Evolutionary conservation across 768 basidiomycete genomes (phyloP), one percentile per base, ranked within the genome.

Genomic region (Pulveroboletus sp.): DNA sequence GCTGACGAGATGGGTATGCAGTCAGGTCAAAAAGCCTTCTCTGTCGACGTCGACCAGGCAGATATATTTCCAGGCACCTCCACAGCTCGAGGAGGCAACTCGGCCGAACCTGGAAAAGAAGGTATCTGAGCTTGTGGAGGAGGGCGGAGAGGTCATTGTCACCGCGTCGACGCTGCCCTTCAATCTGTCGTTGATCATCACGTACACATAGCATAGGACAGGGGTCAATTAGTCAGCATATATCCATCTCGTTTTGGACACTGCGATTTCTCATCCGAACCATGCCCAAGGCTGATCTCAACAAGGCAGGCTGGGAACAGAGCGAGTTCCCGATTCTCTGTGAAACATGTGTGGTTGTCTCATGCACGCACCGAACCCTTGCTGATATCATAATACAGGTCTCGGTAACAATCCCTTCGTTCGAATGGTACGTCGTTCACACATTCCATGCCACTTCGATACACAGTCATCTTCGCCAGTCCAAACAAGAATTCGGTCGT

Each of bases 1-100:
- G 38, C 59, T 50, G n/a, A 55, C n/a, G 32, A 36, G 9, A 37
- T 5, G 22, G 22, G 16, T 22, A 22, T 29, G 5, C 62, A 99
- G 96, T 55, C 96, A 98, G 82, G 87, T 98, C 72, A 95, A 93
- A 73, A 93, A 85, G 63, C 96, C 96, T 0, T 98, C 96, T 0
- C 68, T 99, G 16, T 89, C 94, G 5, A 81, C 84, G 1, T 75
- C 82, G 6, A 77, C 76, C 20, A 80, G 76, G 58, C 88, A 86
- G 31, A 83, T 98, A 32, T 99, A 96, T 75, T 82, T 93, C 66
- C 92, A 95, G 67, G 89, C 90, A 1, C 95, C 96, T 8, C 89
- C 92, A 5, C 90, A 92, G 62, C 78, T 99, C 13, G 91, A 96
- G 66, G 74, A 82, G 63, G 83, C 83, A 7, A 98, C 93, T 8